A percentile compares a stretch with the other conserved stretches of the same genome.
Evolutionary conservation across 129 eudicot species (phyloP).

Genomic region (Saussurea involucrata): DNA sequence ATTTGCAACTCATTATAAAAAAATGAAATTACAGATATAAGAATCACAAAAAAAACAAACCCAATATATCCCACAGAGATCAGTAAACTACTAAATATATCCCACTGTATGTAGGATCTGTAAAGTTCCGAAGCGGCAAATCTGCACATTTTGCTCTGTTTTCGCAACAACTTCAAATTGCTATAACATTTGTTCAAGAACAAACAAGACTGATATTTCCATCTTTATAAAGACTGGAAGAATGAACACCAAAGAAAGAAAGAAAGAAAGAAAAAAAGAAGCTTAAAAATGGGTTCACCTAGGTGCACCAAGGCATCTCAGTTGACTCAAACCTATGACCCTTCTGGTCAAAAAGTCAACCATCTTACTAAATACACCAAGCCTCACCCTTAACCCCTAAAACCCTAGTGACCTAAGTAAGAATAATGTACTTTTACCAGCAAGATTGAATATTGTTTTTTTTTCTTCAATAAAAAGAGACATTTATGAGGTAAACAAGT

Average conservation of each 20-base stretch:
- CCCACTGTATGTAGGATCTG: background rate
- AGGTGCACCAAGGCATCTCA: slow-evolving; percentile 5
- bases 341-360: slow-evolving; percentile 23
- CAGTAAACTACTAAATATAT: background rate
- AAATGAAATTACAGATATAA: slow-evolving; percentile 10
- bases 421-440: slow-evolving; percentile 20
- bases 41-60: background rate
- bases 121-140: background rate
- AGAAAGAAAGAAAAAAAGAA: too few species aligned
- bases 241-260: slow-evolving; percentile 23
- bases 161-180: background rate
- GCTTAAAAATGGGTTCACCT: background rate
- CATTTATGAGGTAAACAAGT: background rate
- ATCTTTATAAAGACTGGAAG: slow-evolving; percentile 26
- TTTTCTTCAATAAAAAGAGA: slow-evolving; percentile 8
- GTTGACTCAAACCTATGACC: slow-evolving; percentile 31
- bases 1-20: background rate
- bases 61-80: slow-evolving; percentile 11
- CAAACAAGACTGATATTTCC: slow-evolving; percentile 23
- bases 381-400: slow-evolving; percentile 10
- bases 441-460: background rate
- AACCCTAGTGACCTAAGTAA: slow-evolving; percentile 13
- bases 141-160: background rate
- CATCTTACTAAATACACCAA: slow-evolving; percentile 1
- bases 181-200: background rate